A percentile compares a stretch with the other conserved stretches of the same genome.
Evolutionary conservation across 23 red algal species (phyloP).

Genomic region (Gracilaria domingensis): DNA sequence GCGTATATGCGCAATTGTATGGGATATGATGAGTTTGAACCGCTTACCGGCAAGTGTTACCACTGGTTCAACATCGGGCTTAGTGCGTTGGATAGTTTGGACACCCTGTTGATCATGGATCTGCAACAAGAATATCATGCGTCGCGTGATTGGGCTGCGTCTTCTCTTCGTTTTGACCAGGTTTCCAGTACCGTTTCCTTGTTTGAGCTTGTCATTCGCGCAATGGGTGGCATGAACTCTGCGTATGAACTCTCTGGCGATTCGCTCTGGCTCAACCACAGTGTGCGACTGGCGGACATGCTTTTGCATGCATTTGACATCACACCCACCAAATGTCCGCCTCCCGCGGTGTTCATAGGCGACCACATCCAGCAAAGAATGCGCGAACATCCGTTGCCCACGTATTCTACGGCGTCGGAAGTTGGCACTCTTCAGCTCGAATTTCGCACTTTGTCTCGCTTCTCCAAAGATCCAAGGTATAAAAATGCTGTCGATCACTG

Average conservation of each 20-base stretch:
- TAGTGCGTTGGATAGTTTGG: conserved; percentile 71
- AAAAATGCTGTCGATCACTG: conserved; percentile 19
- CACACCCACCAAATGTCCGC: conserved; percentile 18
- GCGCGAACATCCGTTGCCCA: neutral
- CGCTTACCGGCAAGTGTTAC: conserved; percentile 13
- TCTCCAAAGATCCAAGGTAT: conserved; percentile 47
- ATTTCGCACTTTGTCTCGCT: conserved; percentile 46
- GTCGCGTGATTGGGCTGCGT: conserved; percentile 66
- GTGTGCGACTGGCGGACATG: conserved; percentile 51
- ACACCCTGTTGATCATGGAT: conserved; percentile 79
- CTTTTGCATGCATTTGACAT: conserved; percentile 47
- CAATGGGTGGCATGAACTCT: conserved; percentile 68
- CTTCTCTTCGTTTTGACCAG: neutral
- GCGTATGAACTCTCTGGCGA: conserved; percentile 72
- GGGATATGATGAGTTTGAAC: conserved; percentile 48
- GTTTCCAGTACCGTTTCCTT: conserved; percentile 16
- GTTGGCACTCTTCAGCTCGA: conserved; percentile 54
- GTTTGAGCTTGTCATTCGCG: conserved; percentile 83
- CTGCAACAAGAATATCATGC: conserved; percentile 65
- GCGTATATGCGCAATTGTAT: conserved; percentile 34
- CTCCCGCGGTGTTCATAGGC: conserved; percentile 20
- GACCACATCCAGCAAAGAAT: neutral
- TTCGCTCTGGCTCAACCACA: conserved; percentile 58
- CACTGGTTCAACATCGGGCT: conserved; percentile 67
- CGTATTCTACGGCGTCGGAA: conserved; percentile 31